These are phyloP conservation scores for Toxicodendron radicans DNA, from an alignment of 345 rosid genomes.

Conservation along the genomic window DNA sequence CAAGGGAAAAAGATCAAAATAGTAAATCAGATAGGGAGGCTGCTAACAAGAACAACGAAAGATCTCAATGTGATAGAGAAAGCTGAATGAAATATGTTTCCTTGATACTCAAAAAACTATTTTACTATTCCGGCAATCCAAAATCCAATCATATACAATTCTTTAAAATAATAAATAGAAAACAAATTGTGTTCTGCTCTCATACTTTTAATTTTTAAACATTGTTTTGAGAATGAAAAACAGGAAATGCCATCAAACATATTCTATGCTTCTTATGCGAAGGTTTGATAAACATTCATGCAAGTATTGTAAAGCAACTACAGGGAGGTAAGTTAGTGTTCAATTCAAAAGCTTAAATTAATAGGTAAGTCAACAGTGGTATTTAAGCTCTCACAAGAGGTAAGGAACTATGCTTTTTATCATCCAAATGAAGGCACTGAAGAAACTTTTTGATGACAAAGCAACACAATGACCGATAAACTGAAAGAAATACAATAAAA, in stretches of 20 bases:
- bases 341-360: too few species aligned
- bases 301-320: background rate
- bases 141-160: background rate
- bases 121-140: background rate
- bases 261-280: background rate
- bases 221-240: background rate
- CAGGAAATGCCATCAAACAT: background rate
- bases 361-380: too few species aligned
- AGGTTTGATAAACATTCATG: background rate
- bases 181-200: background rate
- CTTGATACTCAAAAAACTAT: background rate
- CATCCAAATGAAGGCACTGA: background rate
- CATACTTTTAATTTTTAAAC: background rate
- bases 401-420: background rate
- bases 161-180: background rate
- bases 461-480: constrained; percentile 2
- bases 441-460: background rate
- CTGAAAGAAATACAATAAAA: background rate
- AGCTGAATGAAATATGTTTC: too few species aligned
- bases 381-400: too few species aligned
- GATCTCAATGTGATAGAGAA: background rate
- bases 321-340: background rate
- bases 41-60: background rate
- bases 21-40: background rate
- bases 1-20: background rate